Evolutionary conservation across 1,284 basidiomycete genomes (phyloP).

Genomic region (Afroboletus lepidellus): DNA sequence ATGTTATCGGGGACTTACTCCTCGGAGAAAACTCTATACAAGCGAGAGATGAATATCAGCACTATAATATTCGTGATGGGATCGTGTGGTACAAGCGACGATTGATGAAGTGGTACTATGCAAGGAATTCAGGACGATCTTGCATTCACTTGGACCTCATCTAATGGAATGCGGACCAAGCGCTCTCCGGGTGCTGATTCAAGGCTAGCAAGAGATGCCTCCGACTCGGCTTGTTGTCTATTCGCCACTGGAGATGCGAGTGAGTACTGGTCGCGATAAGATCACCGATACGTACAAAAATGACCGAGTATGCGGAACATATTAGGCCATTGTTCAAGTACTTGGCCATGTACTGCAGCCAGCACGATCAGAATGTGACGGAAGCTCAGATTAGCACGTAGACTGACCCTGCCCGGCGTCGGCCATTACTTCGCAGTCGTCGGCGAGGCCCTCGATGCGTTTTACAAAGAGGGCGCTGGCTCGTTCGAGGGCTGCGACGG

Average conservation of each 20-base stretch:
- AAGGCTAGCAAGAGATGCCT: not conserved
- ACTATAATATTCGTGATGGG: no score
- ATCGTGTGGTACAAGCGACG: no score
- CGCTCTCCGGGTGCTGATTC: constrained; percentile 27
- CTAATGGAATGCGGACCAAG: constrained; percentile 32
- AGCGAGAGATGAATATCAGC: no score
- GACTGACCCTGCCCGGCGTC: constrained; percentile 63
- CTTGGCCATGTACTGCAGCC: constrained; percentile 64
- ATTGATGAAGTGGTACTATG: no score
- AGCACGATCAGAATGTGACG: constrained; percentile 1
- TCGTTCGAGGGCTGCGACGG: constrained; percentile 67
- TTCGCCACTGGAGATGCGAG: constrained; percentile 25
- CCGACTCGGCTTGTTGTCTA: constrained; percentile 20
- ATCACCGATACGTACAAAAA: constrained; percentile 49
- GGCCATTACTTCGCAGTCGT: constrained; percentile 74
- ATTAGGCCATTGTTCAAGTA: constrained; percentile 75
- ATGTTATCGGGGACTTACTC: no score
- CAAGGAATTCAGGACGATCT: constrained; percentile 14
- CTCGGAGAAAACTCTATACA: no score
- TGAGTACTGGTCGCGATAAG: not conserved
- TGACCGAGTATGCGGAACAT: constrained; percentile 75
- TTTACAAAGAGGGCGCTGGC: constrained; percentile 62
- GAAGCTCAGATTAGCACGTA: not conserved
- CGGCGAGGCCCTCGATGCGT: constrained; percentile 63
- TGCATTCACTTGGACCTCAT: constrained; percentile 28